Base-by-base conservation (phyloP, 306 rosid species). In the Trichosanthes truncata region DNA sequence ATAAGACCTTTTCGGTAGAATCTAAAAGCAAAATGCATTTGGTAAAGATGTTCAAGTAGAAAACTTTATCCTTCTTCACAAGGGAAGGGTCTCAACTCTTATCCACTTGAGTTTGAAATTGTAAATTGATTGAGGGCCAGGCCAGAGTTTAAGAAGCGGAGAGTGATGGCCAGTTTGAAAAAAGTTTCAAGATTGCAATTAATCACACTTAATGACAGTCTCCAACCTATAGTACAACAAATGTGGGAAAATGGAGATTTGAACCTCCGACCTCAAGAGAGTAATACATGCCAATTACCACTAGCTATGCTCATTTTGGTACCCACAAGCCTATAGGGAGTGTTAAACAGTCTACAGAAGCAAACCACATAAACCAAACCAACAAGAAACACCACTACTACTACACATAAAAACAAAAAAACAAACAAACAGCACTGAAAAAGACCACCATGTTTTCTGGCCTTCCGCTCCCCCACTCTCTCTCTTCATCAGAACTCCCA, bases 171-270 rank as follows among this genome's bases (percentile, higher is more conserved):
- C 86, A 87, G 38, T 46, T 72, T 84, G 86, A n/a, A 40, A 35
- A 79, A 81, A 81, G 71, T 80, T 84, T 86, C 82, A 84, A 87
- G 83, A 35, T 71, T 59, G 68, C 80, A 85, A 80, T 85, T 25
- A 88, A 89, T 89, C 83, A 74, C 78, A 75, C 33, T n/a, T n/a
- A n/a, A n/a, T n/a, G n/a, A n/a, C n/a, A n/a, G n/a, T n/a, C n/a
- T 29, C 33, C 33, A 29, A 29, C 33, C 33, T 29, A 29, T 29
- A 29, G 33, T 29, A 29, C 1, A 2, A 29, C 33, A 29, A 1
- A 29, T 29, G 33, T 29, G 33, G 2, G 33, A 29, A 2, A 29
- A 29, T 29, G 33, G 33, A 29, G 33, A 29, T 29, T 29, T 29
- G 33, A 29, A 29, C 2, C 33, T 29, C 33, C 33, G 33, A 29